Conservation (phyloP, 2,329 filamentous ascomycete species). For the Fusarium devonianum region DNA sequence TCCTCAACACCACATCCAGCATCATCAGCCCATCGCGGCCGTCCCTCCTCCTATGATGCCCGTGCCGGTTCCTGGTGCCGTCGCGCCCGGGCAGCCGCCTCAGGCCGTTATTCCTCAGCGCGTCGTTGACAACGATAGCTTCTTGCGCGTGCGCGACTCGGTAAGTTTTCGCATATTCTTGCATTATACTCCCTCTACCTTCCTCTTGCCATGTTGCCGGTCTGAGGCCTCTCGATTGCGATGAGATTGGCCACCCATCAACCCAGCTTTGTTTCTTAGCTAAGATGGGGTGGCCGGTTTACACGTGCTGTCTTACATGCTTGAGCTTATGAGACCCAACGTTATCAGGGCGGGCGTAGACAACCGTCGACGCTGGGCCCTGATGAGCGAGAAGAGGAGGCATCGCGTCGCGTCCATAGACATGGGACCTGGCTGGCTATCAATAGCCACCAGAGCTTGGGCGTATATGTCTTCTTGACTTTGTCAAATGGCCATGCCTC, state of each 20-base stretch:
- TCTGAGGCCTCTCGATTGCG: too few species aligned
- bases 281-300: too few species aligned
- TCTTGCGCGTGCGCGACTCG: conserved; percentile 80
- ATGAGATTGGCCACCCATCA: too few species aligned
- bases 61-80: conserved; percentile 41
- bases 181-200: neutral
- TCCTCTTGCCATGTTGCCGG: neutral
- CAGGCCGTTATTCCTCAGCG: conserved; percentile 41
- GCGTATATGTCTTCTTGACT: neutral
- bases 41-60: conserved; percentile 52
- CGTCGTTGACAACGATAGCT: conserved; percentile 74
- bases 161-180: conserved; percentile 62
- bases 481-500: neutral
- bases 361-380: too few species aligned
- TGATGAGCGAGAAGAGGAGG: neutral
- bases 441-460: too few species aligned
- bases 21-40: conserved; percentile 42
- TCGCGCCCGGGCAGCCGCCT: conserved; percentile 30
- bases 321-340: neutral
- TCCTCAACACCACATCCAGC: conserved; percentile 33
- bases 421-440: too few species aligned
- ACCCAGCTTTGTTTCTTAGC: too few species aligned
- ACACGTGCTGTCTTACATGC: neutral
- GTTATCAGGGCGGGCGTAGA: too few species aligned
- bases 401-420: neutral